phyloP scores from a whole-genome alignment of 1,284 basidiomycete species.

The Ustilago hordei region DNA sequence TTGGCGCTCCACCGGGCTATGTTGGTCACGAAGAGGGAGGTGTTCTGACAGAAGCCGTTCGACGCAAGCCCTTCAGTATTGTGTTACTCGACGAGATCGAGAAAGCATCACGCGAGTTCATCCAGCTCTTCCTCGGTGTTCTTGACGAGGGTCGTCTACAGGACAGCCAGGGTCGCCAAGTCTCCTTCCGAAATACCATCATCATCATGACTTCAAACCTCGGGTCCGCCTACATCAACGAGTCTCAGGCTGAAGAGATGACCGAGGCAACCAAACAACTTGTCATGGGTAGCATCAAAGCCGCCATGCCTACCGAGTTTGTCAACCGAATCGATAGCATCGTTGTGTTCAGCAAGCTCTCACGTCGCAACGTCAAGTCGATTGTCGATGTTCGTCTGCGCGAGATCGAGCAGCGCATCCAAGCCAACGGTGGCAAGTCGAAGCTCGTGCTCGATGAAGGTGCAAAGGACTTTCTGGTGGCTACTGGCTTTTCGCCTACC shows the following conservation, averaged over 20 bases:
- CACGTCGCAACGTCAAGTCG: constrained; percentile 71
- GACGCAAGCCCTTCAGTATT: constrained; percentile 68
- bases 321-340: constrained; percentile 73
- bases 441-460: constrained; percentile 80
- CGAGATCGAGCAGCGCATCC: constrained; percentile 80
- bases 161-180: constrained; percentile 66
- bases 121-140: constrained; percentile 88
- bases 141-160: constrained; percentile 90
- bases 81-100: constrained; percentile 70
- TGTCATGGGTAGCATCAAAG: constrained; percentile 72
- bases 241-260: constrained; percentile 71
- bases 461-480: constrained; percentile 81
- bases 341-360: constrained; percentile 74
- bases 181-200: constrained; percentile 69
- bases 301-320: constrained; percentile 74
- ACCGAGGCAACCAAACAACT: constrained; percentile 70
- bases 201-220: constrained; percentile 73
- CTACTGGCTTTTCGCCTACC: constrained; percentile 72
- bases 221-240: constrained; percentile 73
- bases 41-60: constrained; percentile 72
- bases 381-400: constrained; percentile 73
- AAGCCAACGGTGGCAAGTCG: constrained; percentile 80
- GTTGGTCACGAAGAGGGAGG: constrained; percentile 91
- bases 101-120: constrained; percentile 90
- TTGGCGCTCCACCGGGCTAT: constrained; percentile 77